Base-by-base conservation (phyloP, 768 basidiomycete species). In the Leucosporidium scottii region DNA sequence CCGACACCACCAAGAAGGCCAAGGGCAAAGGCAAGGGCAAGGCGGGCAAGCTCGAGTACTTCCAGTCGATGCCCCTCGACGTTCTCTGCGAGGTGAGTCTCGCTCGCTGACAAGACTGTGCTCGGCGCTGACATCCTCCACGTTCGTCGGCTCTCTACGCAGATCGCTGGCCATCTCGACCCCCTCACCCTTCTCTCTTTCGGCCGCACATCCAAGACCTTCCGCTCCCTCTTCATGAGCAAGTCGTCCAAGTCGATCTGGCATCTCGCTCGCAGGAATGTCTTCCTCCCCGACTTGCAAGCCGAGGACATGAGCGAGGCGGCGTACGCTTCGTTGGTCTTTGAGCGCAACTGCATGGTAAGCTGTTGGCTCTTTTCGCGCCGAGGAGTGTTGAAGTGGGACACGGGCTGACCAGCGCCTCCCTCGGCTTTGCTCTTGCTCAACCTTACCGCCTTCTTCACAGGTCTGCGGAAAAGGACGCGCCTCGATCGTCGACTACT, bases 131-230 rank as follows among this genome's bases (percentile, higher is more conserved):
- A 27, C 53, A 7, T 4, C 9, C 50, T 13, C 28, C 12, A 28
- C 15, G 53, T 27, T 27, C 53, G 1, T 17, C 53, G 53, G 2
- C 15, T 2, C 10, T 10, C 15, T 10, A 34, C 53, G 53, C 31
- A 57, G 56, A 57, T 65, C 44, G n/a, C 57, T 10, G 39, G 34
- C 10, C 30, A 60, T 44, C 65, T 65, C 53, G 65, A 65, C 65
- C 65, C 65, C 0, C 51, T 48, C 44, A 31, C 65, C 21, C 65
- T 65, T 20, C 65, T 65, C 12, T 4, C 30, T 21, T 44, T 65
- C 28, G 31, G 39, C 31, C 44, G 65, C 23, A 48, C 30, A 12
- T 54, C 59, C 50, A 65, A 65, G 58, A 7, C 3, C 12, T 30
- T 59, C 36, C 58, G 15, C 34, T 1, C 1, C 13, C 23, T 55